A percentile compares a stretch with the other conserved stretches of the same genome.
phyloP scores from a whole-genome alignment of 192 early-diverging fungal species.

The Podila minutissima region DNA sequence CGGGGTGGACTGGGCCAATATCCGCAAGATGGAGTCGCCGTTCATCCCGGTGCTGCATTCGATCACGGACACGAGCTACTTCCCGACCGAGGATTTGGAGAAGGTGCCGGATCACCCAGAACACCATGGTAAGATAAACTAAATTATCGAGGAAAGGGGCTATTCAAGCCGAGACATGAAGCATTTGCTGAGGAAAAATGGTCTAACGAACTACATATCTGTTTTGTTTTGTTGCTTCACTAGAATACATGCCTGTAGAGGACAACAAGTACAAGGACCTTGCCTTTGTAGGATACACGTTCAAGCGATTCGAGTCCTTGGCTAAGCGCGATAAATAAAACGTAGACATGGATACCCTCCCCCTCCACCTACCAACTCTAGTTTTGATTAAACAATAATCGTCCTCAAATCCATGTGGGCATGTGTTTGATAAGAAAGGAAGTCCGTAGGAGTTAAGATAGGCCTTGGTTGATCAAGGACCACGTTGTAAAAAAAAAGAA shows the following conservation, averaged over 20 bases:
- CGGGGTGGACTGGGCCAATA: slow-evolving; percentile 89
- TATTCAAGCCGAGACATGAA: too few species aligned
- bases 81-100: slow-evolving; percentile 94
- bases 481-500: too few species aligned
- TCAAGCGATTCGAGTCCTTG: slow-evolving; percentile 90
- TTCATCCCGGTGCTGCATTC: slow-evolving; percentile 91
- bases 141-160: neutral
- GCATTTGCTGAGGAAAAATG: too few species aligned
- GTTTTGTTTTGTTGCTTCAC: neutral
- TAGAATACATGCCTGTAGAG: slow-evolving; percentile 19
- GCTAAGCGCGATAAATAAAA: slow-evolving; percentile 69
- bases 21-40: slow-evolving; percentile 87
- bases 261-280: slow-evolving; percentile 85
- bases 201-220: neutral
- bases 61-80: slow-evolving; percentile 99
- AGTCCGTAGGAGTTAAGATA: too few species aligned
- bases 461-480: too few species aligned
- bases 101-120: slow-evolving; percentile 68
- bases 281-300: slow-evolving; percentile 99
- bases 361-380: neutral
- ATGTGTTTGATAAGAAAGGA: too few species aligned
- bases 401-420: too few species aligned
- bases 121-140: slow-evolving; percentile 9
- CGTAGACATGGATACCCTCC: neutral
- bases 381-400: too few species aligned